Base-by-base conservation (phyloP, 768 basidiomycete species). In the Rhizopogon roseolus region DNA sequence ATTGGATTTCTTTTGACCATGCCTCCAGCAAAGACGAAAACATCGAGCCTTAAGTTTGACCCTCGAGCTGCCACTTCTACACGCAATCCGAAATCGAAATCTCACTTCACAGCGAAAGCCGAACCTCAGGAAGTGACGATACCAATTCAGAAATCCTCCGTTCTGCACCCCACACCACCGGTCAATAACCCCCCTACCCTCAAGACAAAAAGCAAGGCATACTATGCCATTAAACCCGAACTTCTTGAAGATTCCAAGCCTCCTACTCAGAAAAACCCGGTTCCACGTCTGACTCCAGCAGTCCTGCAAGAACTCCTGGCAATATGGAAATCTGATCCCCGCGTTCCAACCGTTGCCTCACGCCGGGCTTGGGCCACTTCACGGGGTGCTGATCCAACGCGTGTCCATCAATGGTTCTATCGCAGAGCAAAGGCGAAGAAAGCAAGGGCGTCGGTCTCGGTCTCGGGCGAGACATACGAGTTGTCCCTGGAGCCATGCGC, bases 281-380 rank as follows among this genome's bases (percentile, higher is more conserved):
- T 14, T 9, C 42, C 50, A 17, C 14, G 1, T 17, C 34, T 56
- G 13, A 2, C 36, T 41, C 14, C 1, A 17, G 52, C 53, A 1
- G 42, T 57, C 39, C 54, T 66, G 17, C 29, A 52, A 40, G 66
- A 68, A 16, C 69, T 68, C 22, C 66, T 64, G 65, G 60, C 51
- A 4, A 68, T 68, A 39, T 68, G 69, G 66, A 60, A 34, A 39
- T 46, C 55, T 7, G 46, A 71, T 49, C 65, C 59, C 8, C 67
- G 69, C 39, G 57, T 68, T 3, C 67, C 66, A 29, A 61, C 69
- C 2, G 8, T 67, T 34, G 53, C 49, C 27, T 68, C 69, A n/a
- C 53, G 66, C 41, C 61, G 54, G 36, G 55, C 53, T 25, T 68
- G 66, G 66, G 66, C 66, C 0, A 54, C 54, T 41, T 63, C 61